Percentiles rank a stretch among this genome's conserved stretches.
phyloP scores from a whole-genome alignment of 179 eudicot species.

The Silene noctiflora region DNA sequence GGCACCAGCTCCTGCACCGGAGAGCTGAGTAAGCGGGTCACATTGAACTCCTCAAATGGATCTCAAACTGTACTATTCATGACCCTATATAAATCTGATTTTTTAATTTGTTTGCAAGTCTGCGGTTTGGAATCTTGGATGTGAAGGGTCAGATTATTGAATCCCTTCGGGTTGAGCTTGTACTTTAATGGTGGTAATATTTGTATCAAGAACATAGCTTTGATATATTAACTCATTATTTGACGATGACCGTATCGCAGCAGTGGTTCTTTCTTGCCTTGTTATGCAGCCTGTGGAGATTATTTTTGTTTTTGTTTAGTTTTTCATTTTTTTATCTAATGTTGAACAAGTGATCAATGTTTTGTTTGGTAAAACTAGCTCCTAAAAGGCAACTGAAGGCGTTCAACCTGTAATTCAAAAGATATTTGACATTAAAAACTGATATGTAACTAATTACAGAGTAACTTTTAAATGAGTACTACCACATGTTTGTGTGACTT shows the following conservation, averaged over 20 bases:
- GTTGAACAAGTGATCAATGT: no score
- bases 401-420: no score
- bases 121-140: constrained; percentile 25
- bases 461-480: no score
- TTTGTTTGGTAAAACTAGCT: no score
- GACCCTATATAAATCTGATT: constrained; percentile 19
- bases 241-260: background rate
- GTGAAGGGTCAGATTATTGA: constrained; percentile 16
- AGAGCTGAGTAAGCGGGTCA: constrained; percentile 12
- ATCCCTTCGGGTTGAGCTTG: constrained; percentile 17
- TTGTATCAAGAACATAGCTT: constrained; percentile 14
- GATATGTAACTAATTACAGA: no score
- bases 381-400: no score
- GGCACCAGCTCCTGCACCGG: constrained; percentile 24
- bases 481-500: no score
- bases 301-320: background rate
- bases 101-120: constrained; percentile 28
- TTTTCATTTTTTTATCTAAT: no score
- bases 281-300: no score
- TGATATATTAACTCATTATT: constrained; percentile 16
- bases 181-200: background rate
- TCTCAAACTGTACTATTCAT: constrained; percentile 19
- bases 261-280: no score
- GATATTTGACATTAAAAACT: no score
- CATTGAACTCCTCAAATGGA: background rate